Base-by-base conservation (phyloP, 2,329 filamentous ascomycete genomes). In the Pseudocercospora vitis region DNA sequence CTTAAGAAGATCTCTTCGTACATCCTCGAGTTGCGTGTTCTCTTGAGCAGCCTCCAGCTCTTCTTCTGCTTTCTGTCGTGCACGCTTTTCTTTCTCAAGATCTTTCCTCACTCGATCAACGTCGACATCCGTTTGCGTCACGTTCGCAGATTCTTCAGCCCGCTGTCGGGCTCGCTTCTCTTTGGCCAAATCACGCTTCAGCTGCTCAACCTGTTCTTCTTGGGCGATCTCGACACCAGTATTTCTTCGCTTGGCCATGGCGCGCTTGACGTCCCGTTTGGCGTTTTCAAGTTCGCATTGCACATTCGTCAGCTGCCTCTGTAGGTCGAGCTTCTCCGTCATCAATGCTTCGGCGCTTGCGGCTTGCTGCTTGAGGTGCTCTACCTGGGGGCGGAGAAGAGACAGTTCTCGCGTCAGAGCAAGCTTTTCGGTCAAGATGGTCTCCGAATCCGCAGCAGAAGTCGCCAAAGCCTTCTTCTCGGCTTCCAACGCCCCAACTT, bases 241-340 rank as follows among this genome's bases (percentile, higher is more conserved):
- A 68, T 67, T 79, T 67, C 68, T 74, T 44, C 73, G 75, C 60
- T 80, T 78, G 1, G 75, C 74, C 4, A 74, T 63, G 3, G 79
- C 80, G 48, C 85, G 81, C 61, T 85, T 81, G 7, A 81, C 76
- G 2, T 84, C 80, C n/a, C 84, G 81, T 69, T 84, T 92, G 68
- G 94, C 89, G 61, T 88, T 89, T 60, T 91, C 89, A 2, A 96
- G 78, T 63, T 95, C 88, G 37, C 89, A 84, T 69, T 95, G 88
- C 2, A 91, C 71, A 1, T 86, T 84, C 65, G 81, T 86, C 23
- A 96, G 71, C 71, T 94, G 88, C 42, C 88, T 85, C 67, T 94
- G 86, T 11, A 96, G 73, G 1, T 86, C 80, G 40, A 92, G 77
- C 70, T 95, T 96, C 67, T 95, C 90, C 1, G 86, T 78, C 12